These are phyloP conservation scores for Monilinia aucupariae DNA, from an alignment of 2,329 filamentous ascomycete genomes.

Conservation along the genomic window DNA sequence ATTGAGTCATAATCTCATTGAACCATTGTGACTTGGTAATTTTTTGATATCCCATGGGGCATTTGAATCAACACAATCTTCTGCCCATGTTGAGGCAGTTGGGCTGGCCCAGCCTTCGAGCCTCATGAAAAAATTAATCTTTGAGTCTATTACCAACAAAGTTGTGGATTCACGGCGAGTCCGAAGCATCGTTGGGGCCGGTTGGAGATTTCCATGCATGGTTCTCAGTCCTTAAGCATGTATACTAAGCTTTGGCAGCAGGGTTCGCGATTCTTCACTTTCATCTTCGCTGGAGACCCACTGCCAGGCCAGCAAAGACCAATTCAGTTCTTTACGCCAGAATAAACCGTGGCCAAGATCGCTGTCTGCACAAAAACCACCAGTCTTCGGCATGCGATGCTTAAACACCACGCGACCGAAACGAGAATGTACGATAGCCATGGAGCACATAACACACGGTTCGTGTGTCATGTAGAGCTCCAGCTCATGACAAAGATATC, in stretches of 20 bases:
- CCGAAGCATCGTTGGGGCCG: background rate
- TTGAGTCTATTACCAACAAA: too few relatives aligned
- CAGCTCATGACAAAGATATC: constrained; percentile 89
- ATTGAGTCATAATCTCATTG: too few relatives aligned
- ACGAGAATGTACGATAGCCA: constrained; percentile 90
- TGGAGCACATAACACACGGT: constrained; percentile 92
- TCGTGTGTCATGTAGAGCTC: constrained; percentile 95
- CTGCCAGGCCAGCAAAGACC: constrained; percentile 78
- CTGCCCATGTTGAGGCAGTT: background rate
- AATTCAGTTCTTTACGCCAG: constrained; percentile 75
- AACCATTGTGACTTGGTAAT: too few relatives aligned
- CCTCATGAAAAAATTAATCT: background rate
- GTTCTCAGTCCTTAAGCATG: background rate
- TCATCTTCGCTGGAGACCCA: background rate
- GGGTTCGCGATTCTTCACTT: background rate
- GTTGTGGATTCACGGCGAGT: background rate
- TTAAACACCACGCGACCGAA: constrained; percentile 83
- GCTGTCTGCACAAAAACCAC: constrained; percentile 75
- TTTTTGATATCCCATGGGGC: background rate
- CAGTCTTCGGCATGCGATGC: constrained; percentile 71
- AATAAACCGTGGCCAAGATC: constrained; percentile 61
- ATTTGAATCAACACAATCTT: background rate
- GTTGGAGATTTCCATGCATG: background rate
- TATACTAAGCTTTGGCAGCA: background rate
- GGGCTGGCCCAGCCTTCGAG: background rate